Base-by-base conservation (phyloP, 176 grass and related monocot genomes). In the Puccinellia tenuiflora region DNA sequence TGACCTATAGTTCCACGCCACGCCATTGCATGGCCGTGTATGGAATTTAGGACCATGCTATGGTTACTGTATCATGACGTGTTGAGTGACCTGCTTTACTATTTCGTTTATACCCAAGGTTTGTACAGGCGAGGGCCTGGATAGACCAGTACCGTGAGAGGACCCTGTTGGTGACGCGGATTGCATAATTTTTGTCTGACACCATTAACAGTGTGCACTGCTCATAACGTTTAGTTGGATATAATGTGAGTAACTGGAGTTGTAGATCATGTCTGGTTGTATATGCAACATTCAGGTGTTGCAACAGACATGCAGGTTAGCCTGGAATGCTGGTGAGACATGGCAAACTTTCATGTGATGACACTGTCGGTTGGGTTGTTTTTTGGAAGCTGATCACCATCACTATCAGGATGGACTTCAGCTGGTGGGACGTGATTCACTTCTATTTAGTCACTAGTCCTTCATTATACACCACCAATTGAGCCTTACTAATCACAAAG, bases 311-410 rank as follows among this genome's bases (percentile, higher is more conserved):
- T 73, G 33, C 59, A 22, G 4, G 56, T 83, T 83, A 7, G 15
- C 45, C 79, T 66, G 64, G 21, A 78, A 59, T 80, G 79, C 12
- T 14, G 18, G n/a, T 50, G 75, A 51, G 38, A 76, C 48, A 50
- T 61, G 82, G 7, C 17, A 81, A 80, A 89, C 42, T 89, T 50
- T 81, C 50, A 76, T 57, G 30, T 79, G 75, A 79, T 35, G 34
- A 28, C 79, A 61, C 31, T 52, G 65, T 22, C 30, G 73, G 67
- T 21, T 75, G 56, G 70, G 39, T 28, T 48, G 38, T 50, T 76
- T 80, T 68, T 38, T 12, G 51, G 35, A 54, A 59, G 53, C 59
- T 68, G 38, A 81, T 85, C 48, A 21, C n/a, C 57, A 60, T 52
- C 48, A 21, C n/a, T 48, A 60, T 52, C 50, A 68, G 9, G 30